Evolutionary conservation across 495 filamentous ascomycete genomes (phyloP), one percentile per base, ranked within the genome.

Genomic region (Penicillium cinerascens): DNA sequence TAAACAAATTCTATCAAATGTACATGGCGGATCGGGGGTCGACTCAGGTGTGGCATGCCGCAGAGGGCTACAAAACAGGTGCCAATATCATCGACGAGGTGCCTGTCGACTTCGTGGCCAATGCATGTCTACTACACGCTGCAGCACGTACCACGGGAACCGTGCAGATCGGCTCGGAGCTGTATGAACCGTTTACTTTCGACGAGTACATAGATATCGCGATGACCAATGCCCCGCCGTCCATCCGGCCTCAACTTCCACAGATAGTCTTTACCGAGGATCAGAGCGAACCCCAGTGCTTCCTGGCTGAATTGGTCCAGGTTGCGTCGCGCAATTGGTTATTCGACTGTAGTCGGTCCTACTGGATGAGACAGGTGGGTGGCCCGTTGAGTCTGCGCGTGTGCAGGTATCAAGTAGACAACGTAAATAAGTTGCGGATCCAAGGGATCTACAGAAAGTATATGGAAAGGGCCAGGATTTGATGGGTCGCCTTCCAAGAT

Each of bases 81-180:
- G 54, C 60, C 8, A 72, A 71, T 29, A 65, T 70, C 35, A 49
- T 74, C 6, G 71, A 74, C 39, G 71, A 74, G 45, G 64, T 72
- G 3, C 71, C 71, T 0, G 71, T 74, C 1, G 71, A 74, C 38
- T 66, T 72, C 18, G 71, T 73, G 4, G 69, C 71, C 26, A 74
- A 71, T 48, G 65, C 65, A 1, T 71, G 68, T 59, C 56, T 74
- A 8, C 33, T 73, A 8, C 71, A 74, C 36, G 64, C 67, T 0
- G 68, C 65, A 4, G 63, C 64, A 10, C 57, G 57, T 7, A 73
- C 71, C 7, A 66, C 45, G 0, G 71, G 71, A 0, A 67, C 71
- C 20, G 62, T 72, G 1, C 67, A 72, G 17, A 40, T 69, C 4
- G 66, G 65, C 15, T 65, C 69, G 2, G 54, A 67, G 44, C 48